Evolutionary conservation across 257 asterid genomes (phyloP), one percentile per base, ranked within the genome.

Genomic region (Datura wrightii): DNA sequence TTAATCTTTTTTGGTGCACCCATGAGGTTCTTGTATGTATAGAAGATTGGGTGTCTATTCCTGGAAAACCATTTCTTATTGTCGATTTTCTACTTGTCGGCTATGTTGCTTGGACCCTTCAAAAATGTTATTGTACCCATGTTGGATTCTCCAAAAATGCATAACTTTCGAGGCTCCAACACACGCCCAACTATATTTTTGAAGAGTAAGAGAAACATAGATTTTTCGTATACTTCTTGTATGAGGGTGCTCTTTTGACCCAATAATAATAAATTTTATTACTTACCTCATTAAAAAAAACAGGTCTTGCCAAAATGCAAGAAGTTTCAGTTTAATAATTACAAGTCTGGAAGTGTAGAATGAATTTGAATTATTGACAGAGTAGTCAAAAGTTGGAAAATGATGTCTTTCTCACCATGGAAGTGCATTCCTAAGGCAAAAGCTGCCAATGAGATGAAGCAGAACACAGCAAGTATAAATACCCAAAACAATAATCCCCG

Each of bases 381-480:
- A 24, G 31, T 24, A 24, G 31, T 24, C 31, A 24, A 24, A 24
- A 24, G 31, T 6, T 3, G 11, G 36, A 66, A 5, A 41, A 13
- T 36, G 19, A 3, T 70, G 10, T 0, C 6, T n/a, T 19, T 19
- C 93, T 92, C 84, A 94, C 99, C 98, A 72, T 89, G 94, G 67
- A 91, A 88, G 87, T 93, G 94, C 89, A 94, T 89, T 90, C 90
- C 89, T 59, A 89, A 80, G 79, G 95, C 94, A 85, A 95, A 90
- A 87, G 86, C 91, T 4, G 92, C 89, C 65, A 93, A 88, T 88
- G 82, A 94, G 79, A 92, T 84, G 19, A 88, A 89, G 89, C 93
- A 91, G 71, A 94, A 82, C 72, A 91, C 87, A 10, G 90, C 92
- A 83, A 94, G 87, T 19, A 90, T 88, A 86, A 92, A 82, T 86